phyloP scores from a whole-genome alignment of 2,329 filamentous ascomycete species.

The Diaporthe sp. region DNA sequence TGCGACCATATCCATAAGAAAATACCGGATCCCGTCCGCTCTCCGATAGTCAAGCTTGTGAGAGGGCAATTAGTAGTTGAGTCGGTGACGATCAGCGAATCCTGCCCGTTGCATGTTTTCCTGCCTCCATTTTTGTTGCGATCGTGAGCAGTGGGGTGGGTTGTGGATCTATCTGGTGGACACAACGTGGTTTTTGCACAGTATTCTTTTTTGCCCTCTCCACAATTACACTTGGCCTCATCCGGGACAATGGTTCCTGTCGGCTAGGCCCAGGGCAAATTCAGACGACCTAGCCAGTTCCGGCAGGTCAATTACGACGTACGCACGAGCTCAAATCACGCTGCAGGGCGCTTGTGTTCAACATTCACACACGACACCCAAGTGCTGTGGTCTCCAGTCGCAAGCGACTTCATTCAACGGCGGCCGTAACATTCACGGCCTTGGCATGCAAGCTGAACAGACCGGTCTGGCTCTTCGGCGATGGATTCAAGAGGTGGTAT shows the following conservation, averaged over 20 bases:
- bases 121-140: neutral
- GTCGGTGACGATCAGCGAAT: neutral
- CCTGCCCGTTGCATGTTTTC: neutral
- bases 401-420: neutral
- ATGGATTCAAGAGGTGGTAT: neutral
- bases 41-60: constrained; percentile 1
- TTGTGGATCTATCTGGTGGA: constrained; percentile 6
- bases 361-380: neutral
- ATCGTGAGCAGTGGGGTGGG: neutral
- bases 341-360: constrained; percentile 9
- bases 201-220: neutral
- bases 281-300: constrained; percentile 10
- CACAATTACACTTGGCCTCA: neutral
- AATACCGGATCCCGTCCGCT: constrained; percentile 16
- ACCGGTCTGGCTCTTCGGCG: neutral
- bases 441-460: constrained; percentile 1
- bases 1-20: constrained; percentile 4
- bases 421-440: neutral
- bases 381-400: neutral
- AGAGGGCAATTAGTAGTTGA: constrained; percentile 4
- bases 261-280: neutral
- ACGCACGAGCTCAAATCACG: constrained; percentile 16
- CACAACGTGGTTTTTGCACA: neutral
- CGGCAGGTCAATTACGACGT: neutral
- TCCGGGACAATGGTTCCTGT: constrained; percentile 7